Percentiles rank a stretch among this genome's conserved stretches.
These are phyloP conservation scores for Cercospora sesami DNA, from an alignment of 2,329 filamentous ascomycete species.

Conservation along the genomic window DNA sequence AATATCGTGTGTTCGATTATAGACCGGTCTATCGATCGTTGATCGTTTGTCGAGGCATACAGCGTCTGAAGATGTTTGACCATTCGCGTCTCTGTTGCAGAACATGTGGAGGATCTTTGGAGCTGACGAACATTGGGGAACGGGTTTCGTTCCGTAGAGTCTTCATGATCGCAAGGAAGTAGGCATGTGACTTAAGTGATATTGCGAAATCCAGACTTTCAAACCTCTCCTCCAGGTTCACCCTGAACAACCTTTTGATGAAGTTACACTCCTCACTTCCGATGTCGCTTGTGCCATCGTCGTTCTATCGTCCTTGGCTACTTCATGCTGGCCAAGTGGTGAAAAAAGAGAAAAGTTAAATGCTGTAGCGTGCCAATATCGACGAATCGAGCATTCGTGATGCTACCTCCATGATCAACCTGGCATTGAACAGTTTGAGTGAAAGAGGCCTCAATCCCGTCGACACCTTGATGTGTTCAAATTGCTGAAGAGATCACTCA, in stretches of 20 bases:
- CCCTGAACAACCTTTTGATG: not conserved
- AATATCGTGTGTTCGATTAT: not conserved
- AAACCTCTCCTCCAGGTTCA: not conserved
- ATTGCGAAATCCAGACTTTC: not conserved
- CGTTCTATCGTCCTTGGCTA: not conserved
- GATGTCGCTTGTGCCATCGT: not conserved
- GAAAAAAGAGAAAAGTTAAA: not conserved
- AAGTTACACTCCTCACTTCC: not conserved
- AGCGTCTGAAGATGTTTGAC: not conserved
- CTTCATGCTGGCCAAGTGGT: not conserved
- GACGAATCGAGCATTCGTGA: not conserved
- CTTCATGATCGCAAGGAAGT: not conserved
- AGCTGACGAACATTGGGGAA: not conserved
- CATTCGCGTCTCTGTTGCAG: not conserved
- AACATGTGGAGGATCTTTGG: not conserved
- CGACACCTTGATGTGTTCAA: not conserved
- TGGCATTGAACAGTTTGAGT: not conserved
- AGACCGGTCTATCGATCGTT: not conserved
- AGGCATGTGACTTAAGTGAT: not conserved
- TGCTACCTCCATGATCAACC: not conserved
- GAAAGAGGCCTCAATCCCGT: not conserved
- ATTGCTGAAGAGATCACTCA: not conserved
- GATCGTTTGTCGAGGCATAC: not conserved
- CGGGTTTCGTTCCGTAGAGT: not conserved
- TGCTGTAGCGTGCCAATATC: not conserved